Percentiles rank a stretch among this genome's conserved stretches.
Conservation (phyloP, 176 grass and related monocot species). For the Ensete ventricosum region DNA sequence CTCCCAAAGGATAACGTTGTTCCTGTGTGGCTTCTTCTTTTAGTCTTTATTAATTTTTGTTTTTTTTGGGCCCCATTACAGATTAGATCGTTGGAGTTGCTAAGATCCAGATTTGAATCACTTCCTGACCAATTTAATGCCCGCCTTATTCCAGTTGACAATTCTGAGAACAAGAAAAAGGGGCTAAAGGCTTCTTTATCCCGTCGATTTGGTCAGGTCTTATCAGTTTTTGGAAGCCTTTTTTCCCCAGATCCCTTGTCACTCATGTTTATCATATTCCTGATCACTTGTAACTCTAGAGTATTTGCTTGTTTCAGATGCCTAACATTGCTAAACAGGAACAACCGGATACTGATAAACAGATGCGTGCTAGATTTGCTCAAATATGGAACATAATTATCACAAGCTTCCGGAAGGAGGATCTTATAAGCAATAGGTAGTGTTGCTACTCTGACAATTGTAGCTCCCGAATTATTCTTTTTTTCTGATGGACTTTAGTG, state of each 20-base stretch:
- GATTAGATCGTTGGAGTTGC: constrained; percentile 85
- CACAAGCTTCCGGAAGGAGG: constrained; percentile 72
- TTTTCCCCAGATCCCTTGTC: not conserved
- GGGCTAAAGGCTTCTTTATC: constrained; percentile 72
- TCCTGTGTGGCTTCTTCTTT: not conserved
- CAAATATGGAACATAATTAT: constrained; percentile 97
- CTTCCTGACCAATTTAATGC: constrained; percentile 65
- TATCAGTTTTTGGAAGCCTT: not conserved
- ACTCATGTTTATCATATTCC: not conserved
- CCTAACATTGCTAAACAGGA: constrained; percentile 39
- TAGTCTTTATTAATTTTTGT: not conserved
- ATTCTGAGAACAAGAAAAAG: constrained; percentile 48
- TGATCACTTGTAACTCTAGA: constrained; percentile 11
- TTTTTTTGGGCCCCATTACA: constrained; percentile 26
- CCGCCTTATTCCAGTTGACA: constrained; percentile 66
- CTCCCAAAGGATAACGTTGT: not conserved
- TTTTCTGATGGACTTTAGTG: not conserved
- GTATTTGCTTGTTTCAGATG: constrained; percentile 34
- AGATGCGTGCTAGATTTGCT: constrained; percentile 61
- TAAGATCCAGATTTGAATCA: constrained; percentile 76
- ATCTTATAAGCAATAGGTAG: constrained; percentile 83
- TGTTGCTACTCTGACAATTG: constrained; percentile 1
- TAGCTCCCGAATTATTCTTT: not conserved
- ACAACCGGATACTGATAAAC: constrained; percentile 23
- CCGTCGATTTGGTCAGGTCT: constrained; percentile 57